Evolutionary conservation across 208 protist genomes (phyloP).

Genomic region (Wallacemonas collosoma): DNA sequence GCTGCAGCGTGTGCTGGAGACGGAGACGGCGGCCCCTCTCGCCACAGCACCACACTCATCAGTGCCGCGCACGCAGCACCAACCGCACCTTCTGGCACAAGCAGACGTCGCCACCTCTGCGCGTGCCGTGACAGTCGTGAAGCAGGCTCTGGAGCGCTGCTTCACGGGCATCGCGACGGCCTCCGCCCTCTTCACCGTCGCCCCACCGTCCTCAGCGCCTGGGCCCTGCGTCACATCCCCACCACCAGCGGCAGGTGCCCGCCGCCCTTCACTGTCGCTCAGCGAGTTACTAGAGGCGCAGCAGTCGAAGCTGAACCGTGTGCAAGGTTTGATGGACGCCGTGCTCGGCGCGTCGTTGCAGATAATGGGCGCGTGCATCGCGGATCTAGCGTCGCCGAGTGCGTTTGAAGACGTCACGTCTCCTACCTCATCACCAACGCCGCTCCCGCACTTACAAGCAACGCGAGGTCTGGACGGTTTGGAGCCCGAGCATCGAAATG

Average conservation of each 20-base stretch:
- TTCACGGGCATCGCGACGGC: conserved; percentile 3
- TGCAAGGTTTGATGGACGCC: conserved; percentile 39
- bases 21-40: not conserved
- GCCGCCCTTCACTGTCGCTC: conserved; percentile 16
- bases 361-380: conserved; percentile 26
- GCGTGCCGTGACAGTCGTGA: conserved; percentile 37
- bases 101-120: conserved; percentile 15
- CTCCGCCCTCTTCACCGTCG: conserved; percentile 30
- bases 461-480: not conserved
- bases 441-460: not conserved
- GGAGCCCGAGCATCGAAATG: conserved; percentile 12
- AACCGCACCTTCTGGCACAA: too few relatives aligned
- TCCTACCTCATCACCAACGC: not conserved
- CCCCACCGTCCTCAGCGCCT: conserved; percentile 18
- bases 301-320: conserved; percentile 29
- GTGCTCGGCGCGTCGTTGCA: conserved; percentile 25
- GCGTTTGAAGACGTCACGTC: not conserved
- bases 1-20: conserved; percentile 60
- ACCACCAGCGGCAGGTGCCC: conserved; percentile 10
- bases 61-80: not conserved
- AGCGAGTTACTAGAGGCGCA: conserved; percentile 40
- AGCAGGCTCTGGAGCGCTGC: conserved; percentile 32
- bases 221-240: too few relatives aligned
- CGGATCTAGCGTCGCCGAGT: not conserved
- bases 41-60: not conserved